Percentiles rank a stretch among this genome's conserved stretches.
Evolutionary conservation across 208 protist species (phyloP).

Genomic region (Trypanosoma melophagium): DNA sequence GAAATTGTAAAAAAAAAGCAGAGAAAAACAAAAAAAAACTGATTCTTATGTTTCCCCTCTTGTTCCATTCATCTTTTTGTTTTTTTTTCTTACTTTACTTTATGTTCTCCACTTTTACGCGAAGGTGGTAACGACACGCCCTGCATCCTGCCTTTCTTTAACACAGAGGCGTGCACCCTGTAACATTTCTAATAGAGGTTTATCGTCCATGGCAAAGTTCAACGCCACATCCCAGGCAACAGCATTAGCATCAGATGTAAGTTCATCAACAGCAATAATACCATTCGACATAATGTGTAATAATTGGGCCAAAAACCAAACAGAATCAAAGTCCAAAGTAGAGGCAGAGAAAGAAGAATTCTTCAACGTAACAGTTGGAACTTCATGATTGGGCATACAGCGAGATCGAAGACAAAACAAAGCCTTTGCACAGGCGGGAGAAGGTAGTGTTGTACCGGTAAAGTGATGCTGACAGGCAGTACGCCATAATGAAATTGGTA

Average conservation of each 20-base stretch:
- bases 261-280: neutral
- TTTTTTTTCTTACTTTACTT: too few relatives aligned
- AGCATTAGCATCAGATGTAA: neutral
- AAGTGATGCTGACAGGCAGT: slow-evolving; percentile 28
- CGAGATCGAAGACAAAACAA: slow-evolving; percentile 15
- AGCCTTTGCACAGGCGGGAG: slow-evolving; percentile 7
- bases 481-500: slow-evolving; percentile 51
- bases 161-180: slow-evolving; percentile 4
- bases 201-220: neutral
- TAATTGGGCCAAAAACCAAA: slow-evolving; percentile 7
- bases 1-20: too few relatives aligned
- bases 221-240: slow-evolving; percentile 14
- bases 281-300: slow-evolving; percentile 6
- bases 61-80: too few relatives aligned
- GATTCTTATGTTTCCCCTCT: neutral
- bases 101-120: neutral
- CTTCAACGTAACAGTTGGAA: neutral
- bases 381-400: neutral
- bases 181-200: neutral
- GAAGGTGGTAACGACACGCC: slow-evolving; percentile 11
- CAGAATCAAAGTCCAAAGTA: slow-evolving; percentile 20
- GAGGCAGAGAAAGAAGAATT: neutral
- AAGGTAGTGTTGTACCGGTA: neutral
- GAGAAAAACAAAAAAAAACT: neutral
- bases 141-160: neutral